Conservation (phyloP, 331 rosid species). For the Arachis monticola region DNA sequence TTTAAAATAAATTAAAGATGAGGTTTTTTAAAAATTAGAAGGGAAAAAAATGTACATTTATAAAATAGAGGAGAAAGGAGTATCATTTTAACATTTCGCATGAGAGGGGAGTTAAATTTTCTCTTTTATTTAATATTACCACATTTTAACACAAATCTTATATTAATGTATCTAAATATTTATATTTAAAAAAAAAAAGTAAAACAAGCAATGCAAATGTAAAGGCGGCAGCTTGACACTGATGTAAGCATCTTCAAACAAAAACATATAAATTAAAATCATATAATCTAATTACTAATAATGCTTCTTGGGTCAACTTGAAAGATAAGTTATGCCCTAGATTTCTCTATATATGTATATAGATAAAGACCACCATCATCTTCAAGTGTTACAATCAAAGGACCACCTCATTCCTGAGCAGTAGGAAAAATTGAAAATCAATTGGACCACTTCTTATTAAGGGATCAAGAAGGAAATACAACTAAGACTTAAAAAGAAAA, state of each 20-base stretch:
- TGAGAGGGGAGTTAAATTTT: too few relatives aligned
- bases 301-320: conserved; percentile 17
- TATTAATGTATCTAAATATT: too few relatives aligned
- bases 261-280: background rate
- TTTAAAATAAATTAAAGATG: too few relatives aligned
- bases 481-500: too few relatives aligned
- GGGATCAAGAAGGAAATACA: background rate
- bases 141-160: too few relatives aligned
- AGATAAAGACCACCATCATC: conserved; percentile 11
- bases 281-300: conserved; percentile 14
- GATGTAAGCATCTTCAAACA: conserved; percentile 5
- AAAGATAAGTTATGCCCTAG: background rate
- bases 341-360: background rate
- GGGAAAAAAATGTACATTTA: too few relatives aligned
- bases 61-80: too few relatives aligned
- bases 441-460: too few relatives aligned
- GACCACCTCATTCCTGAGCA: conserved; percentile 9
- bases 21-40: too few relatives aligned
- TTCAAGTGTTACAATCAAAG: conserved; percentile 28
- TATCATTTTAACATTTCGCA: too few relatives aligned
- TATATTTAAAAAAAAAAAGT: too few relatives aligned
- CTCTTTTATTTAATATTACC: background rate
- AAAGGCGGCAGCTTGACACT: conserved; percentile 15
- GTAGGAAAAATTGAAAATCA: too few relatives aligned
- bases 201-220: background rate